Evolutionary conservation across 192 early-diverging fungal species (phyloP).

Genomic region (Lunasporangiospora selenospora): DNA sequence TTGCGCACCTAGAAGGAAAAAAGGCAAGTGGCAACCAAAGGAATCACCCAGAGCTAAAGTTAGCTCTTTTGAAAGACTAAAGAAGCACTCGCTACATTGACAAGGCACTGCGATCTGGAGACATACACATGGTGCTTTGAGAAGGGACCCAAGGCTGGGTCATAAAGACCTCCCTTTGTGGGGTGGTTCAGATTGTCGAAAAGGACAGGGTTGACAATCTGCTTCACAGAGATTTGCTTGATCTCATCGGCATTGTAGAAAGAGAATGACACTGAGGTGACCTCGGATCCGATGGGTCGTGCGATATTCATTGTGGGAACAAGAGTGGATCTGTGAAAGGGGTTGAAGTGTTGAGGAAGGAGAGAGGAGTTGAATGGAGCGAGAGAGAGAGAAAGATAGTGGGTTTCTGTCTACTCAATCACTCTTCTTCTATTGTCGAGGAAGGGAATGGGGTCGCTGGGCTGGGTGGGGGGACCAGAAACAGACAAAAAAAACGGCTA

Average conservation of each 20-base stretch:
- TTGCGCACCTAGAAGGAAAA: slow-evolving; percentile 70
- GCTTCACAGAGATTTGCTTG: slow-evolving; percentile 92
- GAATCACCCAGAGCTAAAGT: not conserved
- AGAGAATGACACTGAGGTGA: slow-evolving; percentile 90
- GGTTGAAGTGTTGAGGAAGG: too few relatives aligned
- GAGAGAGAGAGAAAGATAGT: not conserved
- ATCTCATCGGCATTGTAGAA: slow-evolving; percentile 91
- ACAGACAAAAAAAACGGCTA: not conserved
- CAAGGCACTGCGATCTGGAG: too few relatives aligned
- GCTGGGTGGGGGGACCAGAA: not conserved
- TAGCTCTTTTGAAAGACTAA: too few relatives aligned
- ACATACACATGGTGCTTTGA: slow-evolving; percentile 76
- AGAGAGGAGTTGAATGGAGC: not conserved
- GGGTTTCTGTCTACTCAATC: not conserved
- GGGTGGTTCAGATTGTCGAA: slow-evolving; percentile 93
- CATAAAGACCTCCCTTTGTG: slow-evolving; percentile 90
- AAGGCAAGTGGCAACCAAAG: not conserved
- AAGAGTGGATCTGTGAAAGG: too few relatives aligned
- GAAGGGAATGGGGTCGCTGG: too few relatives aligned
- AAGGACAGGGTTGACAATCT: slow-evolving; percentile 86
- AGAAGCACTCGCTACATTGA: too few relatives aligned
- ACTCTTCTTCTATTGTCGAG: too few relatives aligned
- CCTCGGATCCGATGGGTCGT: slow-evolving; percentile 78
- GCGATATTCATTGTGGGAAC: slow-evolving; percentile 94
- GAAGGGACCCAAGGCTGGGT: slow-evolving; percentile 93